Evolutionary conservation across 1,139 yeast genomes (phyloP), one percentile per base, ranked within the genome.

Genomic region (Yamadazyma epiphylla): DNA sequence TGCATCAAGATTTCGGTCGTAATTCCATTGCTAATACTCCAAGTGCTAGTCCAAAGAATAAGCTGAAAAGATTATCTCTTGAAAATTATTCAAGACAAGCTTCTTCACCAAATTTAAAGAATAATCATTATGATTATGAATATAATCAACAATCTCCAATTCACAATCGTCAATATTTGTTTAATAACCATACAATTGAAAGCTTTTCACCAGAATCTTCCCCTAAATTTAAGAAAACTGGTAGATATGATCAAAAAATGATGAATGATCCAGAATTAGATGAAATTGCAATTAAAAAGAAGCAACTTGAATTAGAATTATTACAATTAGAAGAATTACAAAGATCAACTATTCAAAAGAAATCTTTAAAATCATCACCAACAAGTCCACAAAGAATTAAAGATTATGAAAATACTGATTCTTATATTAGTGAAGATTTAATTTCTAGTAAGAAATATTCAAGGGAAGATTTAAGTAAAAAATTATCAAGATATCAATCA

Each of bases 241-340:
- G 15, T 2, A 28, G 23, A 20, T 14, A 16, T 21, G 22, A 28
- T 29, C 13, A 24, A 23, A 14, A 17, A 16, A n/a, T n/a, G n/a
- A 10, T 17, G 13, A 12, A 25, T 12, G 41, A 39, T 13, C 41
- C 35, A 20, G 47, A 55, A 15, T 48, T 51, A 26, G 58, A 58
- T 24, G 65, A 58, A 31, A 55, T 63, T 25, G 48, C 55, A 5
- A 45, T 47, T 24, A 64, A 61, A 38, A 52, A 64, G 35, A 64
- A 59, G 15, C 68, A 62, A 38, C 54, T 67, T 28, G 73, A 68
- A 41, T 38, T 57, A 42, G 72, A 65, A 38, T 49, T 66, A 26
- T 58, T 58, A 31, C 61, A 58, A 25, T 52, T 68, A 38, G 64
- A 55, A 35, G 55, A 60, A 29, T 48, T 66, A 38, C 70, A 65